Base-by-base conservation (phyloP, 352 stramenopile genomes). In the Phytophthora constricta region DNA sequence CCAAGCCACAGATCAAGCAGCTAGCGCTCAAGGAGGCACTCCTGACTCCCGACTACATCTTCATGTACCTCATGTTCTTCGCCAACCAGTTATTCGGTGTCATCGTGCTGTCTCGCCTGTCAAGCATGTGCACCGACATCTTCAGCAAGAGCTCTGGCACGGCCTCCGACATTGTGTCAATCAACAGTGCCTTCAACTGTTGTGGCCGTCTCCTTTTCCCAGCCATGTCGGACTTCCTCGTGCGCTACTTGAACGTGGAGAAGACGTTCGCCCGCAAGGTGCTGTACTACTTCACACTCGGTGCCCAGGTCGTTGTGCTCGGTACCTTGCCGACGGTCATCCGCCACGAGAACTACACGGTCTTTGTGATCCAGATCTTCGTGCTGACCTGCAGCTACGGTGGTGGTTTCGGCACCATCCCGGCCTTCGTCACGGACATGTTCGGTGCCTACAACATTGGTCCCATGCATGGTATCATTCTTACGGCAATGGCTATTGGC, bases 371-470 rank as follows among this genome's bases (percentile, higher is more conserved):
- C 27, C 69, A 86, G 46, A 79, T 90, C 45, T 94, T 91, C 65
- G 68, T 93, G 31, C 62, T 95, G 17, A 93, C 86, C 39, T 70
- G 77, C 43, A 84, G 77, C 65, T 93, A 93, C 69, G 87, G 87
- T n/a, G 87, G 84, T 23, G 83, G 82, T 42, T 89, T 93, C 34
- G 84, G 82, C 46, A 91, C 72, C 25, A 92, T 93, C 57, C 82
- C 86, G 22, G 83, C 72, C 37, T 86, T 94, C 55, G 55, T 95
- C 28, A 90, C 86, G 3, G 87, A 94, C 47, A 94, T 94, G 85
- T 95, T 93, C 62, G 87, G 87, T 19, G 79, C 82, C 13, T 91
- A 76, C 66, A 92, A 93, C 73, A 90, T 92, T 47, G 86, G 84
- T 19, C 86, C 84, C 17, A 86, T 92, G 76, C 84, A 92, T 62